Conservation (phyloP, 129 eudicot species). For the Tagetes erecta region DNA sequence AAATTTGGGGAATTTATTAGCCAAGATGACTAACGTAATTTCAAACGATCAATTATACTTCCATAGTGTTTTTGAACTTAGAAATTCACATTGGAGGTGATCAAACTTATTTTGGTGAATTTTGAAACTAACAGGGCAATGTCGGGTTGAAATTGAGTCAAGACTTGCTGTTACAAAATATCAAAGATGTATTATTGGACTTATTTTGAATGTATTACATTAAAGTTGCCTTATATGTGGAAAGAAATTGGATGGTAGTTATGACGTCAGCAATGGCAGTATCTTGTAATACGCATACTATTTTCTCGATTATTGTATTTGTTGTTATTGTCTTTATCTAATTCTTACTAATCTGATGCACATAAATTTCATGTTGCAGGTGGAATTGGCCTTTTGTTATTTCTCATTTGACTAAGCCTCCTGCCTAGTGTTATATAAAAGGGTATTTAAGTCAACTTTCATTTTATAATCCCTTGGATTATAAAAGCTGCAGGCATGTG, state of each 20-base stretch:
- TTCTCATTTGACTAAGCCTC: constrained; percentile 14
- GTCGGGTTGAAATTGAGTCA: neutral
- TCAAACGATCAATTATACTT: neutral
- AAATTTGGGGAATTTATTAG: neutral
- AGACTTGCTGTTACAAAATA: neutral
- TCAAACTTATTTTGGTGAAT: neutral
- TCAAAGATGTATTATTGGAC: neutral
- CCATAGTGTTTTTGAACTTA: neutral
- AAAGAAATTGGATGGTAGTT: neutral
- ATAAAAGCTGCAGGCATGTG: constrained; percentile 5
- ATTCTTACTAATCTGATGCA: neutral
- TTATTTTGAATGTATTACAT: neutral
- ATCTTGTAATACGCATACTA: constrained; percentile 4
- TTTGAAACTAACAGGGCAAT: neutral
- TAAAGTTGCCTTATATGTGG: neutral
- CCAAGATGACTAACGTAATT: neutral
- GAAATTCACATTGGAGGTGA: neutral
- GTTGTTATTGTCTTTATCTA: neutral
- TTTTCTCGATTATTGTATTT: neutral
- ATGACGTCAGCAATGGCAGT: constrained; percentile 29
- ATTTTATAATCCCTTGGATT: neutral
- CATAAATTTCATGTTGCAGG: constrained; percentile 21
- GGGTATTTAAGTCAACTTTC: neutral
- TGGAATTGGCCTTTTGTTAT: constrained; percentile 10
- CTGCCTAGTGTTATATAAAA: neutral